A percentile compares a stretch with the other conserved stretches of the same genome.
These are phyloP conservation scores for Cladosporium oxysporum DNA, from an alignment of 2,329 filamentous ascomycete genomes.

Conservation along the genomic window DNA sequence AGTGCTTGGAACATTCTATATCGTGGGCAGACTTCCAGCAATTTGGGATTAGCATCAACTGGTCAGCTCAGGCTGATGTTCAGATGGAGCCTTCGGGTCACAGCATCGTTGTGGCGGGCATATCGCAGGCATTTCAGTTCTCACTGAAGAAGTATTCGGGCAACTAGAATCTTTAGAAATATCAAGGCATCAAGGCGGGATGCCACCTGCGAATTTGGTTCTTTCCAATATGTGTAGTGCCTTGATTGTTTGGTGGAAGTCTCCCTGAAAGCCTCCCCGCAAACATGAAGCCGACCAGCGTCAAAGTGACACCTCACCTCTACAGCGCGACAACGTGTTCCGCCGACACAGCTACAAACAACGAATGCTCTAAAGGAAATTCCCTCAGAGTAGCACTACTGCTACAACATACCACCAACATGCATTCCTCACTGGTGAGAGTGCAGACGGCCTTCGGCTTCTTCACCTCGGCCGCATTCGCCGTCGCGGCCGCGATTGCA, in stretches of 20 bases:
- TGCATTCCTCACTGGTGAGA: slow-evolving; percentile 86
- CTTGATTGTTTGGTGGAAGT: neutral
- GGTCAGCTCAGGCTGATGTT: too few relatives aligned
- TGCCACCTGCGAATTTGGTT: too few relatives aligned
- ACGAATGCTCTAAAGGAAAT: slow-evolving; percentile 2
- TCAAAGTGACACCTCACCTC: slow-evolving; percentile 12
- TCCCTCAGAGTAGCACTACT: slow-evolving; percentile 5
- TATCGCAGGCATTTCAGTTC: too few relatives aligned
- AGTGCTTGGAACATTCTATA: too few relatives aligned
- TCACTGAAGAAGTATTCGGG: too few relatives aligned
- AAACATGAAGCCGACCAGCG: neutral
- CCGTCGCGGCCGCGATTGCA: slow-evolving; percentile 76
- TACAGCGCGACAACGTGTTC: neutral
- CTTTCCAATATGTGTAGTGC: too few relatives aligned
- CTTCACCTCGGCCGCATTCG: slow-evolving; percentile 92
- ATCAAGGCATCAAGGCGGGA: too few relatives aligned
- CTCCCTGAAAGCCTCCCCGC: neutral
- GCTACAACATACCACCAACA: slow-evolving; percentile 46
- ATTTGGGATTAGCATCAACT: too few relatives aligned
- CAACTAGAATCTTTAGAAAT: too few relatives aligned
- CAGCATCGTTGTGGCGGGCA: too few relatives aligned
- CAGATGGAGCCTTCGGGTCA: too few relatives aligned
- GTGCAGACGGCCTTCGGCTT: slow-evolving; percentile 94
- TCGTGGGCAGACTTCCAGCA: too few relatives aligned
- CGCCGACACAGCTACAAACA: slow-evolving; percentile 1